Percentiles rank a stretch among this genome's conserved stretches.
Conservation (phyloP, 345 rosid genomes). For the Nasturtium officinale region DNA sequence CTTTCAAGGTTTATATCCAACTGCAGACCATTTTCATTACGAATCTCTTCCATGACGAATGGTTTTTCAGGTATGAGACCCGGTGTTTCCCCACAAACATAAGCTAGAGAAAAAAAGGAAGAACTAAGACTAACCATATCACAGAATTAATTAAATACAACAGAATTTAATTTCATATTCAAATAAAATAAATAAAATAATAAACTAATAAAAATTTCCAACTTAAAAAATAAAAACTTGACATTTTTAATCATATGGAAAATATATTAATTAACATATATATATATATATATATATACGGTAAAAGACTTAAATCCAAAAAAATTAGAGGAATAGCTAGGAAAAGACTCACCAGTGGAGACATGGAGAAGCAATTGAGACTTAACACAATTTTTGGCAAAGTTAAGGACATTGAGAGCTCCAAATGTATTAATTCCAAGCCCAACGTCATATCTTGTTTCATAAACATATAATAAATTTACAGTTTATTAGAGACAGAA, state of each 20-base stretch:
- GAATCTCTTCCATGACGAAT: constrained; percentile 47
- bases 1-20: constrained; percentile 51
- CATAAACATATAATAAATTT: neutral
- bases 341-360: constrained; percentile 38
- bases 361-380: constrained; percentile 54
- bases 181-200: too few species aligned
- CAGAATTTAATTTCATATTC: too few species aligned
- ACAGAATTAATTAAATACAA: too few species aligned
- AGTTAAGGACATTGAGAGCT: constrained; percentile 55
- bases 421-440: constrained; percentile 67
- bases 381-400: constrained; percentile 58
- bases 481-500: neutral
- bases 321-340: neutral
- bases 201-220: too few species aligned
- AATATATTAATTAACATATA: too few species aligned
- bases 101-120: constrained; percentile 43
- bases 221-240: too few species aligned
- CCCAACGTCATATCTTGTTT: constrained; percentile 63
- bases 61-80: constrained; percentile 52
- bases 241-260: too few species aligned
- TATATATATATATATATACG: neutral
- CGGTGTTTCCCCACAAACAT: constrained; percentile 57
- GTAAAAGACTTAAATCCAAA: neutral
- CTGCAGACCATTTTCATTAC: constrained; percentile 24
- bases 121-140: neutral